These are phyloP conservation scores for Coniosporium tulheliwenetii DNA, from an alignment of 2,329 filamentous ascomycete species.

Conservation along the genomic window DNA sequence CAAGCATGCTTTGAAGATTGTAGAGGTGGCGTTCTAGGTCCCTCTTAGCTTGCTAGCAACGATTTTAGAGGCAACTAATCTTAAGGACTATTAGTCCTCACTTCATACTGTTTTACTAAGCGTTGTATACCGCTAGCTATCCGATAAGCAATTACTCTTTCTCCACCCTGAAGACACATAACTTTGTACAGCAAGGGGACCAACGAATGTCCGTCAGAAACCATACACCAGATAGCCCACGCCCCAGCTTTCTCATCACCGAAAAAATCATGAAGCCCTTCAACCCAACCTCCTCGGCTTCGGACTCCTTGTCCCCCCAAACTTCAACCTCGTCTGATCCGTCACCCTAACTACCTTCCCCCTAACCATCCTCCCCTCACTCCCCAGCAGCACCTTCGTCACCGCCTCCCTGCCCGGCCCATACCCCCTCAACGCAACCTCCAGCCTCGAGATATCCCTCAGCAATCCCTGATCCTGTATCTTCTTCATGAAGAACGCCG, in stretches of 20 bases:
- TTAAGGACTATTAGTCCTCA: too few species aligned
- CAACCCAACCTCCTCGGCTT: constrained; percentile 67
- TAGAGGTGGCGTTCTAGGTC: too few species aligned
- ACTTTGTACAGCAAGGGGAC: too few species aligned
- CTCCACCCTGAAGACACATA: too few species aligned
- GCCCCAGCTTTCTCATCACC: constrained; percentile 1
- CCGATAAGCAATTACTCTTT: too few species aligned
- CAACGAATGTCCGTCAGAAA: too few species aligned
- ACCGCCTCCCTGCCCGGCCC: constrained; percentile 78
- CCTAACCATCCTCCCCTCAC: constrained; percentile 63
- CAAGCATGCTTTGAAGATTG: too few species aligned
- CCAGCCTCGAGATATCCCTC: constrained; percentile 58
- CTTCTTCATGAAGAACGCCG: constrained; percentile 66
- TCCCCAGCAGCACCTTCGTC: constrained; percentile 74
- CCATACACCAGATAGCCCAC: too few species aligned
- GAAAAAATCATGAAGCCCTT: constrained; percentile 4
- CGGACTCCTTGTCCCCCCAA: constrained; percentile 80
- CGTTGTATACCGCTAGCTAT: too few species aligned
- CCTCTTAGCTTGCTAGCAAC: too few species aligned
- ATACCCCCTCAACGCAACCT: constrained; percentile 73
- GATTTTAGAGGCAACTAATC: too few species aligned
- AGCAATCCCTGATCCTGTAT: constrained; percentile 72
- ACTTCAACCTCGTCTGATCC: constrained; percentile 83
- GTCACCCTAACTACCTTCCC: constrained; percentile 63
- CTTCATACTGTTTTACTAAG: too few species aligned